A percentile compares a stretch with the other conserved stretches of the same genome.
These are phyloP conservation scores for Boletus huronensis DNA, from an alignment of 768 basidiomycete genomes.

Conservation along the genomic window DNA sequence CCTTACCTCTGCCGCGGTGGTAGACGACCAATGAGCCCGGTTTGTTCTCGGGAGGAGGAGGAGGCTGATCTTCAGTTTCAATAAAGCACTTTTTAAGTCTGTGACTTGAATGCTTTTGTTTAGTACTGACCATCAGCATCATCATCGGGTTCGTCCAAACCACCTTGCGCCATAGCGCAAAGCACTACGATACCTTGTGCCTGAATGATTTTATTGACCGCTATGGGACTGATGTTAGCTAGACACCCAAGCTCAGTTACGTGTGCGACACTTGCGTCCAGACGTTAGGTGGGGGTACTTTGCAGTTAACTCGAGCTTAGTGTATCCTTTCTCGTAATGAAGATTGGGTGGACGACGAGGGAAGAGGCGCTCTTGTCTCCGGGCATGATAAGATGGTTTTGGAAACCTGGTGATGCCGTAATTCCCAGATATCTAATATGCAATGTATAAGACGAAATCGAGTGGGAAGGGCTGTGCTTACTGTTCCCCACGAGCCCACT, in stretches of 20 bases:
- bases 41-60: conserved; percentile 44
- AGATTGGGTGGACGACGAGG: conserved; percentile 23
- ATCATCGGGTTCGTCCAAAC: conserved; percentile 35
- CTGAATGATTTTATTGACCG: conserved; percentile 53
- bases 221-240: conserved; percentile 29
- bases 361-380: conserved; percentile 22
- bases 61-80: conserved; percentile 15
- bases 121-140: conserved; percentile 19
- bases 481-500: conserved; percentile 20
- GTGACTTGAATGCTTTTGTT: conserved; percentile 15
- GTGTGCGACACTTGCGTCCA: conserved; percentile 30
- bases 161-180: conserved; percentile 46
- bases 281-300: conserved; percentile 45
- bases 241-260: background rate
- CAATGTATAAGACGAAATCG: background rate
- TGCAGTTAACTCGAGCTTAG: conserved; percentile 25
- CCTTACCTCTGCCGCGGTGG: conserved; percentile 29
- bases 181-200: conserved; percentile 39
- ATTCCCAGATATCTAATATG: conserved; percentile 11
- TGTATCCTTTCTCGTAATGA: conserved; percentile 21
- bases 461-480: conserved; percentile 5
- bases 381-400: conserved; percentile 19
- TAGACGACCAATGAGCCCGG: conserved; percentile 46
- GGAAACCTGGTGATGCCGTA: conserved; percentile 19
- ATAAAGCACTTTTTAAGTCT: background rate